Evolutionary conservation across 1,284 basidiomycete species (phyloP).

Genomic region (Rhodotorula sp.): DNA sequence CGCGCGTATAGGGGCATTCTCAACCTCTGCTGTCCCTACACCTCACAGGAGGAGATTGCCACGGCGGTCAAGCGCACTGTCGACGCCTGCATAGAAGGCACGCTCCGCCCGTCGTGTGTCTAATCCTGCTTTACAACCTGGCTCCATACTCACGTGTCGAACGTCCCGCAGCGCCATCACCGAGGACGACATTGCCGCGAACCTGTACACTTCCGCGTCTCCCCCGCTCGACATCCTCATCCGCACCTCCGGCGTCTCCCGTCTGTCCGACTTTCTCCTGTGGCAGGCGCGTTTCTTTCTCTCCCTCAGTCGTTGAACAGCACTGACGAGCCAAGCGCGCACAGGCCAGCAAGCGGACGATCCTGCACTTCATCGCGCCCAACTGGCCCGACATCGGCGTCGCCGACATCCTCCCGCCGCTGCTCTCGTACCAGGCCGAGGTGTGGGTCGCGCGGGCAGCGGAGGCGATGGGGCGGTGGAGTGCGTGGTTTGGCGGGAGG

Average conservation of each 20-base stretch:
- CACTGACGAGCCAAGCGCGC: background rate
- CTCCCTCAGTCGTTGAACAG: background rate
- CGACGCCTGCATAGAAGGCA: background rate
- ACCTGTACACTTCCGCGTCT: conserved; percentile 63
- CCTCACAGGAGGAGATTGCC: conserved; percentile 88
- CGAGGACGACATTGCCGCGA: conserved; percentile 65
- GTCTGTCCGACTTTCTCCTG: conserved; percentile 87
- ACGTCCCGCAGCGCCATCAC: conserved; percentile 58
- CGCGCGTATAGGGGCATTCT: conserved; percentile 58
- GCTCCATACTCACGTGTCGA: background rate
- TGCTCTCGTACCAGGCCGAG: conserved; percentile 73
- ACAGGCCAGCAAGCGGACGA: conserved; percentile 76
- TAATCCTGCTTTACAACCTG: conserved; percentile 52
- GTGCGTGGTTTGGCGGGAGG: background rate
- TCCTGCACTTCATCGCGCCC: conserved; percentile 84
- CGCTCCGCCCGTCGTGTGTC: background rate
- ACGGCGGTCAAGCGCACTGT: conserved; percentile 60
- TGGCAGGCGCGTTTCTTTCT: conserved; percentile 73
- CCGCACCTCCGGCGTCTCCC: conserved; percentile 85
- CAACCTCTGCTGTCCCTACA: conserved; percentile 94
- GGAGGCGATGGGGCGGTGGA: background rate
- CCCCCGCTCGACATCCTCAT: conserved; percentile 76
- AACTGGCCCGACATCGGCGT: conserved; percentile 97
- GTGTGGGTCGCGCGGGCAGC: background rate
- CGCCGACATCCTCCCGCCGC: conserved; percentile 77